Evolutionary conservation across 768 basidiomycete genomes (phyloP), one percentile per base, ranked within the genome.

Genomic region (Aureoboletus auriporus): DNA sequence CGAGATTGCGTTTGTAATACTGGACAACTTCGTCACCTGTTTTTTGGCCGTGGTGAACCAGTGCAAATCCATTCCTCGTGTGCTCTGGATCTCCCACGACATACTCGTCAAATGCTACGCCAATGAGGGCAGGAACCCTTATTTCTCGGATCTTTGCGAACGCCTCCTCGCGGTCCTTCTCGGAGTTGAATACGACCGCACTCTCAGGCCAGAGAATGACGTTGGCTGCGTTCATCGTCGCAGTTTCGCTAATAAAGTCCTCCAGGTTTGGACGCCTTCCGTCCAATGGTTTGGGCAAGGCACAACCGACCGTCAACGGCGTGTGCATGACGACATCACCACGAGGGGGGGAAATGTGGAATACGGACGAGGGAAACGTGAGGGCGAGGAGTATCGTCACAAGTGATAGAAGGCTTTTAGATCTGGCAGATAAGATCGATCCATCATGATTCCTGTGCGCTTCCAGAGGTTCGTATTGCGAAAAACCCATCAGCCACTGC

Each of bases 191-290:
- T 2, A 70, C 63, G 0, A 92, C 80, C 0, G 89, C 88, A 6
- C 83, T 82, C 64, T 92, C 89, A 0, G 90, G 89, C 88, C 89
- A 92, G 1, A 93, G 69, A 13, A 89, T 58, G 13, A 93, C 60
- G 36, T 76, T 74, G 1, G 85, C 82, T 5, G 53, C 40, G 6
- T 68, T 70, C 47, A 83, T 57, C n/a, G 59, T 72, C 37, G 57
- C 57, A 4, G 76, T 81, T 63, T 86, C 88, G 0, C 39, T 30
- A n/a, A 89, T 73, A 63, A 78, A 92, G 51, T 84, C 79, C 0
- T 80, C 60, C 13, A 92, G 64, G 0, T 69, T 71, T 3, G 77
- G 68, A 23, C 74, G 71, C 9, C 75, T 69, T 52, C 73, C 71
- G 30, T 66, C 62, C 23, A 63, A 53, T 12, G 69, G 70, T 7